These are phyloP conservation scores for Acacia pycnantha DNA, from an alignment of 331 rosid species.

Conservation along the genomic window DNA sequence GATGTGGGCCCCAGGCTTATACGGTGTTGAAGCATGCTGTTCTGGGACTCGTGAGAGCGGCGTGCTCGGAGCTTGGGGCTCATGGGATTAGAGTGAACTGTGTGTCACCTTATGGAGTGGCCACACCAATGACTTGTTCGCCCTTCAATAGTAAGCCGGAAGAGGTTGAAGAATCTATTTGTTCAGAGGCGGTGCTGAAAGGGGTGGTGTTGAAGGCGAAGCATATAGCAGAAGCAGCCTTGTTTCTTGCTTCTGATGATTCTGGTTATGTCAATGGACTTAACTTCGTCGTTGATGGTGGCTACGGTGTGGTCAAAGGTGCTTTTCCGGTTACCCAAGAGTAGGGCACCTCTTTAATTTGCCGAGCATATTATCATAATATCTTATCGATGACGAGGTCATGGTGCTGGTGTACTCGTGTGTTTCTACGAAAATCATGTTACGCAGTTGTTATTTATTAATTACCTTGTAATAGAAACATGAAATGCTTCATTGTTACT, in stretches of 20 bases:
- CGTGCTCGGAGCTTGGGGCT: not conserved
- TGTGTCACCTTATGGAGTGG: not conserved
- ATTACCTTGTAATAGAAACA: no score
- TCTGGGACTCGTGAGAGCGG: not conserved
- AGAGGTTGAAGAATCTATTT: not conserved
- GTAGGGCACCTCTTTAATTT: not conserved
- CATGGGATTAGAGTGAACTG: not conserved
- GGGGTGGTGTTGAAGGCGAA: not conserved
- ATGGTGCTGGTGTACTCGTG: no score
- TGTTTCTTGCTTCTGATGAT: slow-evolving; percentile 4
- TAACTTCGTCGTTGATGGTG: not conserved
- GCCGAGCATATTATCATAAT: no score
- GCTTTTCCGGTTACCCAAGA: no score
- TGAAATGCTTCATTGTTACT: no score
- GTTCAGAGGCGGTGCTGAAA: not conserved
- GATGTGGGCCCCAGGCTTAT: not conserved
- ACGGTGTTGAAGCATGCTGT: not conserved
- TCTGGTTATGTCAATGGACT: not conserved
- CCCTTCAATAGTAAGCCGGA: not conserved
- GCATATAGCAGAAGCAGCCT: not conserved
- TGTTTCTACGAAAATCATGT: no score
- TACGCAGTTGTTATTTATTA: no score
- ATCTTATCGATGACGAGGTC: no score
- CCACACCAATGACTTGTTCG: not conserved
- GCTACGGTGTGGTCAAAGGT: not conserved